Percentiles rank a stretch among this genome's conserved stretches.
Conservation (phyloP, 495 filamentous ascomycete genomes). For the Aspergillus haitiensis region DNA sequence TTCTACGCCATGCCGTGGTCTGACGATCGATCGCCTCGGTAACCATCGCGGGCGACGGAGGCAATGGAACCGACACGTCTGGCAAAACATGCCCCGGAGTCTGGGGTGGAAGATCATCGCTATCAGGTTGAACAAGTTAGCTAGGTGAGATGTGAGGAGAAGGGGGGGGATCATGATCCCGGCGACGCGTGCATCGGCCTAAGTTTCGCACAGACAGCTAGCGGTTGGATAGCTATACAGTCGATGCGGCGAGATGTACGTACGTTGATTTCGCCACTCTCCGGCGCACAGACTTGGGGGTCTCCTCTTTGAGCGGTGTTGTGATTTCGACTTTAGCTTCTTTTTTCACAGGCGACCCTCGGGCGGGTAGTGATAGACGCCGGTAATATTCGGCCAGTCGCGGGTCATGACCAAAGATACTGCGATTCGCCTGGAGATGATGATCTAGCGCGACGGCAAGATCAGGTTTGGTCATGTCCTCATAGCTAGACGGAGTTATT, state of each 20-base stretch:
- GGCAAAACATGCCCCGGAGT: slow-evolving; percentile 54
- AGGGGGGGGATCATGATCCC: too few relatives aligned
- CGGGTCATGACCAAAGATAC: slow-evolving; percentile 60
- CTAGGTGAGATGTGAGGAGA: not conserved
- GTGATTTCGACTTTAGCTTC: slow-evolving; percentile 43
- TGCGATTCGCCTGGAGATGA: slow-evolving; percentile 65
- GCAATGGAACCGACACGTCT: slow-evolving; percentile 44
- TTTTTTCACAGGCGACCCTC: slow-evolving; percentile 74
- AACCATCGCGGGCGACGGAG: slow-evolving; percentile 81
- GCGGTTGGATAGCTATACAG: not conserved
- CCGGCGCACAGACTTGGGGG: slow-evolving; percentile 32
- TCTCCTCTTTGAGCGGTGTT: slow-evolving; percentile 32
- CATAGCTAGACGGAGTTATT: slow-evolving; percentile 53
- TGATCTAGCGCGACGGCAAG: slow-evolving; percentile 75
- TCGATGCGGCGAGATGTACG: slow-evolving; percentile 20
- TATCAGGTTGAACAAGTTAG: slow-evolving; percentile 10
- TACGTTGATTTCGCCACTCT: slow-evolving; percentile 48
- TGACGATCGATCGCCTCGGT: slow-evolving; percentile 77
- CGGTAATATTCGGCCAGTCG: slow-evolving; percentile 75
- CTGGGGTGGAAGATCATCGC: slow-evolving; percentile 31
- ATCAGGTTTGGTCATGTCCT: slow-evolving; percentile 75
- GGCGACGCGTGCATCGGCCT: too few relatives aligned
- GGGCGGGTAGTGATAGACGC: slow-evolving; percentile 53
- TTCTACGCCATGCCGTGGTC: slow-evolving; percentile 61
- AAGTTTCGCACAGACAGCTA: slow-evolving; percentile 1